Base-by-base conservation (phyloP, 2,329 filamentous ascomycete genomes). In the Venturiaceae sp. region DNA sequence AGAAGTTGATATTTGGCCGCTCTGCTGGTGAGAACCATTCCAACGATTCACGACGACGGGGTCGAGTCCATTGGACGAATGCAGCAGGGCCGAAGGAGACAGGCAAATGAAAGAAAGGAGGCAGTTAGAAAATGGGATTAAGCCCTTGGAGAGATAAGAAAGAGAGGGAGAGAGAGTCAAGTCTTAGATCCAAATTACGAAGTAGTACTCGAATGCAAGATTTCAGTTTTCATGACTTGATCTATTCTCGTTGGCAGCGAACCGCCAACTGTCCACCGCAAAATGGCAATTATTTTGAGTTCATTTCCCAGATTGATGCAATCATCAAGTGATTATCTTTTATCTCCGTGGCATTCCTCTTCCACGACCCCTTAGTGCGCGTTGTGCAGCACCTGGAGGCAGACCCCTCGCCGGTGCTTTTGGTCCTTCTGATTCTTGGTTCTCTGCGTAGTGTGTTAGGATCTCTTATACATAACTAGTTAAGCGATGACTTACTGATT, bases 371-470 rank as follows among this genome's bases (percentile, higher is more conserved):
- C 92, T 82, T 64, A 97, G 75, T 44, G 91, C 92, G 68, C 92
- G 81, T 78, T 97, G 92, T 11, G 92, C 92, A 23, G 92, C 92
- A 64, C 77, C 77, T 5, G 76, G 77, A 32, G 77, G 77, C 64
- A 80, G 77, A 21, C 84, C 82, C 72, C 88, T 81, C 58, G 84
- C 82, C 0, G 92, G 92, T 8, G 84, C 90, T 73, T 95, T 89
- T 26, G 92, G 88, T 72, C 84, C 80, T 66, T 86, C 82, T 68
- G 90, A 95, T 78, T 97, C 92, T 78, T 99, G 90, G 75, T 99
- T 99, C 75, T 83, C 80, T 82, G 71, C 67, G 52, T 21, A 11
- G 11, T 14, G 8, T 39, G 33, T 61, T 68, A 66, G 71, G 66
- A 57, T 21, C 33, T 65, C 14, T 33, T 30, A 41, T 30, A 62